Evolutionary conservation across 129 eudicot genomes (phyloP).

Genomic region (Pulicaria dysenterica): DNA sequence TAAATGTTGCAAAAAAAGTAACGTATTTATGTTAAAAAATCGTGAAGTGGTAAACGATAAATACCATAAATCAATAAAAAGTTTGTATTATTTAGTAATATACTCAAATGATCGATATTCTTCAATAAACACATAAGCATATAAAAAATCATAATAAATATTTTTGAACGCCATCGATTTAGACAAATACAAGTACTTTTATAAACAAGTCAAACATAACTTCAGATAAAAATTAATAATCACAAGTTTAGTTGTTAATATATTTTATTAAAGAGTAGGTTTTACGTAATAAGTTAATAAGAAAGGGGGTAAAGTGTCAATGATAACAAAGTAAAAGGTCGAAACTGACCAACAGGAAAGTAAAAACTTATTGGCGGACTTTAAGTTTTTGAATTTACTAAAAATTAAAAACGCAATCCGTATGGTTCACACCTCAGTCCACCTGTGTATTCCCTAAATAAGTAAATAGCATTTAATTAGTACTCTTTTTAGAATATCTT

Average conservation of each 20-base stretch:
- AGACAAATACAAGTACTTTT: no score
- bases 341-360: not conserved
- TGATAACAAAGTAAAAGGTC: not conserved
- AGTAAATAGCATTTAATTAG: not conserved
- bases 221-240: not conserved
- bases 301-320: constrained; percentile 12
- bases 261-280: not conserved
- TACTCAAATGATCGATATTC: no score
- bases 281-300: not conserved
- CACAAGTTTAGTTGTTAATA: not conserved
- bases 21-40: no score
- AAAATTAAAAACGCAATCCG: constrained; percentile 9
- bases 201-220: no score
- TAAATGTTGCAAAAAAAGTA: no score
- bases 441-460: constrained; percentile 6
- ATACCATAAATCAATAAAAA: no score
- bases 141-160: no score
- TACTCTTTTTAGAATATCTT: not conserved
- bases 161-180: no score
- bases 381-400: constrained; percentile 14
- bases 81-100: no score
- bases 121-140: no score
- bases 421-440: constrained; percentile 16
- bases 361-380: constrained; percentile 14
- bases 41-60: no score